Evolutionary conservation across 176 grass and related monocot species (phyloP).

Genomic region (Rhynchospora breviuscula): DNA sequence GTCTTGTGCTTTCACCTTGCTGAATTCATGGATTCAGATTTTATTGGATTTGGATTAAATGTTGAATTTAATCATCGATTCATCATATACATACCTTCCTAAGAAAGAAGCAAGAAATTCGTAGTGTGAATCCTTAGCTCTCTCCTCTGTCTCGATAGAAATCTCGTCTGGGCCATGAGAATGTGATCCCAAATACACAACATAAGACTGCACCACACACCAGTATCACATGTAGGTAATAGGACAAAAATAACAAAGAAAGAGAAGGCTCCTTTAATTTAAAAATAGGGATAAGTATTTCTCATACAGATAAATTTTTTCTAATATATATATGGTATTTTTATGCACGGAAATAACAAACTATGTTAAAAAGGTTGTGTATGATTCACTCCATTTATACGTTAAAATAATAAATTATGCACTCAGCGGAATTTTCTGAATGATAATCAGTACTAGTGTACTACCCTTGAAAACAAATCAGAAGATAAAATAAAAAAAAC

Average conservation of each 20-base stretch:
- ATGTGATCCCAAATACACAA: constrained; percentile 72
- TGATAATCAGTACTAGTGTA: too few relatives aligned
- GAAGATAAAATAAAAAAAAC: too few relatives aligned
- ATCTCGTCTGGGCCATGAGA: constrained; percentile 43
- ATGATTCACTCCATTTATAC: too few relatives aligned
- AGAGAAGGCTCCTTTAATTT: background rate
- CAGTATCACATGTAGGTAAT: background rate
- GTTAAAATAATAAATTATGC: too few relatives aligned
- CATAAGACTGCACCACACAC: constrained; percentile 50
- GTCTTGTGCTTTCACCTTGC: constrained; percentile 54
- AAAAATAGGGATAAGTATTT: background rate
- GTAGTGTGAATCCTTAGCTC: constrained; percentile 47
- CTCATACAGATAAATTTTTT: too few relatives aligned
- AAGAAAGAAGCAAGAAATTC: constrained; percentile 54
- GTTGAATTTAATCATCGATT: background rate
- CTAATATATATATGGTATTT: too few relatives aligned
- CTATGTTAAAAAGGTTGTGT: too few relatives aligned
- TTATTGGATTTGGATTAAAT: background rate
- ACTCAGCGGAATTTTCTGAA: too few relatives aligned
- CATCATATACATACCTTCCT: constrained; percentile 44
- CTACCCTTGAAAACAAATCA: too few relatives aligned
- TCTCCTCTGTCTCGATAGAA: constrained; percentile 29
- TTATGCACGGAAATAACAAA: too few relatives aligned
- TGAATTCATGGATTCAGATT: constrained; percentile 13
- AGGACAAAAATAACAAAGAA: background rate